Conservation (phyloP, 2,329 filamentous ascomycete genomes). For the Cordyceps tenuipes region DNA sequence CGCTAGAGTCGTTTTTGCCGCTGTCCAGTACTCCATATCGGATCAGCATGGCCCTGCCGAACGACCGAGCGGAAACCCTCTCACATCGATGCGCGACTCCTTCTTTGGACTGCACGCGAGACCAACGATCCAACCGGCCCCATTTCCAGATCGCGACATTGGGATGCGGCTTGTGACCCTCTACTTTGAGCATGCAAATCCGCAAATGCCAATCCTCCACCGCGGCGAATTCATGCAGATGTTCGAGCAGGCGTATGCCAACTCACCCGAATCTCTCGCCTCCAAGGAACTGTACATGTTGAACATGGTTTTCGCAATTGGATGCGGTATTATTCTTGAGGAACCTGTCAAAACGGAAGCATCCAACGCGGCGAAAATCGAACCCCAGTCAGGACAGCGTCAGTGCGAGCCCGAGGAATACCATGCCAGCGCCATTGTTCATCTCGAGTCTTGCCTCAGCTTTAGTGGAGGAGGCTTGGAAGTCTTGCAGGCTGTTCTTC, state of each 20-base stretch:
- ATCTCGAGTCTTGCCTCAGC: constrained; percentile 79
- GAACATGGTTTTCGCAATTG: constrained; percentile 96
- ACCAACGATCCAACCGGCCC: constrained; percentile 75
- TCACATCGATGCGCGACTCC: constrained; percentile 84
- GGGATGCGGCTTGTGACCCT: constrained; percentile 66
- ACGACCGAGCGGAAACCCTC: constrained; percentile 28
- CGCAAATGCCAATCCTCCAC: constrained; percentile 89
- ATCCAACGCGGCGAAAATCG: constrained; percentile 22
- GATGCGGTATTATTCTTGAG: constrained; percentile 82
- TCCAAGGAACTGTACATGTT: constrained; percentile 84
- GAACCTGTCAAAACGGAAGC: constrained; percentile 45
- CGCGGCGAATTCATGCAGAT: constrained; percentile 82
- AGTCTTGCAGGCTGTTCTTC: constrained; percentile 84
- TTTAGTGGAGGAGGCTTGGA: constrained; percentile 84
- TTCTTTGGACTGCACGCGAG: constrained; percentile 95
- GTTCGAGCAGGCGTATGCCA: constrained; percentile 72
- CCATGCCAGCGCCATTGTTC: constrained; percentile 86
- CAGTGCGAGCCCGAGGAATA: constrained; percentile 69
- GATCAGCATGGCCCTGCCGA: constrained; percentile 45
- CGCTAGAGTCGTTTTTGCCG: constrained; percentile 86
- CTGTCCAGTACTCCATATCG: constrained; percentile 66
- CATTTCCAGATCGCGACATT: constrained; percentile 71
- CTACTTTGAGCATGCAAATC: constrained; percentile 95
- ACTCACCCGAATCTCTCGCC: constrained; percentile 57
- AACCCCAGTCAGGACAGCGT: constrained; percentile 25